A percentile compares a stretch with the other conserved stretches of the same genome.
phyloP scores from a whole-genome alignment of 2,329 filamentous ascomycete species.

The Graphilbum sp. region DNA sequence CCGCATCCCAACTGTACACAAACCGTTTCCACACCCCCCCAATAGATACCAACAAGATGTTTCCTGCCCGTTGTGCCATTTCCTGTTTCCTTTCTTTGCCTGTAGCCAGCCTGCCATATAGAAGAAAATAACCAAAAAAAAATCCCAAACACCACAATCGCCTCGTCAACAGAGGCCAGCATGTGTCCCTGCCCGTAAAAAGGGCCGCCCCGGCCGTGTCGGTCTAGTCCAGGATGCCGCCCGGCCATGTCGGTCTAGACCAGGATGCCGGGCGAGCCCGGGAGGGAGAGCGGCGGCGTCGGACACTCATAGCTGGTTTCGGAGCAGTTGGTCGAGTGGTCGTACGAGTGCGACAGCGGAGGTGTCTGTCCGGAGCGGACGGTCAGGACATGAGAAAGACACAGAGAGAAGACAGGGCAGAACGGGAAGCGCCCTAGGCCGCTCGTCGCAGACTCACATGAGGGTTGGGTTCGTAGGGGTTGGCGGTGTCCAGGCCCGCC shows the following conservation, averaged over 20 bases:
- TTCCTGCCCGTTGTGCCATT: too few species aligned
- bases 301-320: constrained; percentile 47
- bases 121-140: too few species aligned
- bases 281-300: constrained; percentile 58
- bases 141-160: too few species aligned
- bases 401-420: background rate
- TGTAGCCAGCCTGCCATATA: too few species aligned
- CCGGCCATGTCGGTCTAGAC: constrained; percentile 5
- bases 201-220: too few species aligned
- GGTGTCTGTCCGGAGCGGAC: constrained; percentile 45
- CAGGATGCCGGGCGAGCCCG: constrained; percentile 44
- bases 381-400: constrained; percentile 19
- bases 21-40: too few species aligned
- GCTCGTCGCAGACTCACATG: constrained; percentile 51
- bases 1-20: too few species aligned
- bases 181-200: too few species aligned
- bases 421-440: background rate
- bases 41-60: too few species aligned
- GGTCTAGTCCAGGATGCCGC: too few species aligned
- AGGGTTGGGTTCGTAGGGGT: constrained; percentile 52
- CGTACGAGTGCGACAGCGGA: constrained; percentile 58
- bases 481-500: constrained; percentile 44
- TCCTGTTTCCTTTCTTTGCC: too few species aligned
- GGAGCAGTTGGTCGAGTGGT: constrained; percentile 47
- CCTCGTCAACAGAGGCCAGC: too few species aligned